phyloP scores from a whole-genome alignment of 208 protist species.

The Acanthamoeba triangularis region DNA sequence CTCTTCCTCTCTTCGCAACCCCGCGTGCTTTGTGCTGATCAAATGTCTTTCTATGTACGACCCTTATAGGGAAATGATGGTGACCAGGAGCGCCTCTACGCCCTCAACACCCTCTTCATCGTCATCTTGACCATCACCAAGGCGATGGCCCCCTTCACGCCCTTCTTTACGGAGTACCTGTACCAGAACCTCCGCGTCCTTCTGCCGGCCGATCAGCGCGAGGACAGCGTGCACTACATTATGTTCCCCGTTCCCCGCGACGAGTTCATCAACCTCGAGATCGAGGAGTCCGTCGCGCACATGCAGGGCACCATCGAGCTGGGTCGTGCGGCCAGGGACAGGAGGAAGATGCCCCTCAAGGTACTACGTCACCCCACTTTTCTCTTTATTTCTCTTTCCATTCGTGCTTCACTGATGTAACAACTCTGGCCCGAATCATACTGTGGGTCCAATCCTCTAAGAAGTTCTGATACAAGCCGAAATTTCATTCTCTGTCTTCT shows the following conservation, averaged over 20 bases:
- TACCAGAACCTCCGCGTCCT: slow-evolving; percentile 98
- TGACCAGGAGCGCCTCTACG: slow-evolving; percentile 92
- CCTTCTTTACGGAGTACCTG: slow-evolving; percentile 99
- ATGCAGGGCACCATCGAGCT: slow-evolving; percentile 96
- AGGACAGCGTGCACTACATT: slow-evolving; percentile 95
- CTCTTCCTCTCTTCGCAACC: not conserved
- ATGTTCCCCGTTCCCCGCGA: slow-evolving; percentile 94
- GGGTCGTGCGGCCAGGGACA: slow-evolving; percentile 96
- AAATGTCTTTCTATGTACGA: not conserved
- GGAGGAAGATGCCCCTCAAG: slow-evolving; percentile 95
- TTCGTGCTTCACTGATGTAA: not conserved
- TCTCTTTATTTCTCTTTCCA: not conserved
- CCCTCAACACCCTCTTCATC: slow-evolving; percentile 95
- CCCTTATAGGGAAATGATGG: slow-evolving; percentile 89
- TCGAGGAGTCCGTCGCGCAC: slow-evolving; percentile 87
- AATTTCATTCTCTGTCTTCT: not conserved
- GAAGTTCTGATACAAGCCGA: slow-evolving; percentile 16
- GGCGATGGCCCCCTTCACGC: slow-evolving; percentile 99
- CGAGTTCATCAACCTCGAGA: slow-evolving; percentile 89
- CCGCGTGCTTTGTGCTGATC: not conserved
- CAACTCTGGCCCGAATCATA: not conserved
- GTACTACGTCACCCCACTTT: slow-evolving; percentile 85
- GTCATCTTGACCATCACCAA: slow-evolving; percentile 88
- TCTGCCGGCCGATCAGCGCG: slow-evolving; percentile 93
- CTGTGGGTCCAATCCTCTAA: slow-evolving; percentile 58